Evolutionary conservation across 768 basidiomycete species (phyloP).

Genomic region (Cyathus striatus): DNA sequence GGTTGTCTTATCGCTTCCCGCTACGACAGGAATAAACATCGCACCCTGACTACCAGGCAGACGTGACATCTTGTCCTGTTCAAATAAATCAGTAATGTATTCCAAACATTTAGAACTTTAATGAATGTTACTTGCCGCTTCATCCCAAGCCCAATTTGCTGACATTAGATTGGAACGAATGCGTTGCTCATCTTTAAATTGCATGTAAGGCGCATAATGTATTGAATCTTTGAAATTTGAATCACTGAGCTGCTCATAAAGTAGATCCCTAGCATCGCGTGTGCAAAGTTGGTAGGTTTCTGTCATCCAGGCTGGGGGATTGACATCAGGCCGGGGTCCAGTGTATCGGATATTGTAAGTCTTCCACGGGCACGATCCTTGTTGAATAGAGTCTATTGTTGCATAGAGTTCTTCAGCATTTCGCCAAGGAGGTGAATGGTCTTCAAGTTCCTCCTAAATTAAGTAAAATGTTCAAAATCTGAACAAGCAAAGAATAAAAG

Average conservation of each 20-base stretch:
- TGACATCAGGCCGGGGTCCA: constrained; percentile 7
- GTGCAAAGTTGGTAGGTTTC: constrained; percentile 15
- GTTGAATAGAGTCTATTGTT: not conserved
- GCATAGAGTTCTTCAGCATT: constrained; percentile 1
- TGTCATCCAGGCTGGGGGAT: constrained; percentile 17
- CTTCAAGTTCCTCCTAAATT: not conserved
- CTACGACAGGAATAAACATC: constrained; percentile 17
- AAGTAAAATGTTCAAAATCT: too few relatives aligned
- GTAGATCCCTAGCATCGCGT: constrained; percentile 7
- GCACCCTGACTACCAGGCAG: constrained; percentile 14
- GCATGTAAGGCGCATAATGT: constrained; percentile 14
- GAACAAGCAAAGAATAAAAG: too few relatives aligned
- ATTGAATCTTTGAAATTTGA: constrained; percentile 11
- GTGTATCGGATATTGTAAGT: constrained; percentile 4
- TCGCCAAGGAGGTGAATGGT: constrained; percentile 1
- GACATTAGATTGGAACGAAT: constrained; percentile 19
- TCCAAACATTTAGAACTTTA: not conserved
- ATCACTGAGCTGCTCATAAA: constrained; percentile 14
- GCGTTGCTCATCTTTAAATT: constrained; percentile 16
- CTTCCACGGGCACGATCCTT: not conserved
- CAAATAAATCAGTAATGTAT: not conserved
- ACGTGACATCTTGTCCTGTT: constrained; percentile 8
- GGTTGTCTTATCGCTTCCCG: constrained; percentile 28
- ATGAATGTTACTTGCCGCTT: constrained; percentile 12
- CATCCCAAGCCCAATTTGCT: constrained; percentile 19